These are phyloP conservation scores for Globisporangium rhizosaccharum DNA, from an alignment of 352 stramenopile genomes.

Conservation along the genomic window DNA sequence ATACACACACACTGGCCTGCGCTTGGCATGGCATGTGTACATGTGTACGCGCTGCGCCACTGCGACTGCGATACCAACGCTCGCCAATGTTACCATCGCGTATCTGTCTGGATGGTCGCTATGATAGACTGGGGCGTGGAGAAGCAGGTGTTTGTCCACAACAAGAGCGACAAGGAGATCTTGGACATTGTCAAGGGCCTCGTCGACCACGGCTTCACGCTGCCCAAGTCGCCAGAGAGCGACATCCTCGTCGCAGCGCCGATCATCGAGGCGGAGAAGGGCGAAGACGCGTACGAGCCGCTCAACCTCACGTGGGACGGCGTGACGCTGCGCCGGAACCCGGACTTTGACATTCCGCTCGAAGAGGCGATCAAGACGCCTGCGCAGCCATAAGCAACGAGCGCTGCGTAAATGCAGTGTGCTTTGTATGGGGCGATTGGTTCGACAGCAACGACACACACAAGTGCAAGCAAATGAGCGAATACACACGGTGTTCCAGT, in stretches of 20 bases:
- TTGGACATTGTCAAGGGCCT: slow-evolving; percentile 68
- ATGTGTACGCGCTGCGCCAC: background rate
- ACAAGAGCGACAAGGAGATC: slow-evolving; percentile 84
- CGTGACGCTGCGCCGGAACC: slow-evolving; percentile 72
- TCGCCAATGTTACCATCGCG: too few relatives aligned
- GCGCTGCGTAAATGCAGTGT: too few relatives aligned
- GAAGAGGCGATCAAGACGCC: slow-evolving; percentile 55
- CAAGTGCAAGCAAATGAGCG: background rate
- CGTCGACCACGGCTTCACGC: slow-evolving; percentile 58
- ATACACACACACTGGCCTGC: background rate
- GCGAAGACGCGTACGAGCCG: slow-evolving; percentile 69
- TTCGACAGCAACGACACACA: background rate
- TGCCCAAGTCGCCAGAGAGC: slow-evolving; percentile 85
- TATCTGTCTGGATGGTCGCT: background rate
- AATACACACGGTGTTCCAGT: background rate
- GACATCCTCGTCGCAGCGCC: slow-evolving; percentile 65
- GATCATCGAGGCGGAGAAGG: slow-evolving; percentile 64
- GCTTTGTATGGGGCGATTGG: too few relatives aligned
- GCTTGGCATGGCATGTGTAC: background rate
- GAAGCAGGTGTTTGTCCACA: slow-evolving; percentile 77
- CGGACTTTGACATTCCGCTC: slow-evolving; percentile 74
- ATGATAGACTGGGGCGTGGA: slow-evolving; percentile 72
- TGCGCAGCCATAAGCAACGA: background rate
- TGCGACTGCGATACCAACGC: background rate
- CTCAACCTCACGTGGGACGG: slow-evolving; percentile 86